Conservation (phyloP, 176 grass and related monocot species). For the Areca catechu region DNA sequence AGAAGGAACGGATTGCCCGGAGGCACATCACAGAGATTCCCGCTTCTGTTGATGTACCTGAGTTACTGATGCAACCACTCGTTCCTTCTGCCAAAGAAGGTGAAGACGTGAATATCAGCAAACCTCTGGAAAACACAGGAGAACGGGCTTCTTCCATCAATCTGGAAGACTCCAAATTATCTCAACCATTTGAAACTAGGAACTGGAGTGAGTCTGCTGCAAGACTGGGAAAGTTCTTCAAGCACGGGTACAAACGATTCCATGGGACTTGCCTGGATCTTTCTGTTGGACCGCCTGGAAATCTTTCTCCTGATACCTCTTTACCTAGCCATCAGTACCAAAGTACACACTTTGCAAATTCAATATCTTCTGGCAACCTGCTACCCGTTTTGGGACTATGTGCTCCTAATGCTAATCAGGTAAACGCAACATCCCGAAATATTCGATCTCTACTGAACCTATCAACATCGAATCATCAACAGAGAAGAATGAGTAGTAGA, state of each 20-base stretch:
- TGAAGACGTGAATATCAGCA: conserved; percentile 34
- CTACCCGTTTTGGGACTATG: conserved; percentile 84
- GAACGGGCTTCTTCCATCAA: conserved; percentile 5
- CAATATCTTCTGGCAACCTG: conserved; percentile 43
- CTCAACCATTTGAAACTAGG: conserved; percentile 31
- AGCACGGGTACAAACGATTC: conserved; percentile 45
- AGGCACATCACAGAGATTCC: conserved; percentile 34
- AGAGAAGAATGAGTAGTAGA: conserved; percentile 33
- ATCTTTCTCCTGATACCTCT: conserved; percentile 20
- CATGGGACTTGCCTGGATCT: conserved; percentile 43
- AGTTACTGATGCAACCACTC: conserved; percentile 33
- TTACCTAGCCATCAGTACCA: conserved; percentile 40
- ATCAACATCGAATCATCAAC: conserved; percentile 24
- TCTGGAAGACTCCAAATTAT: conserved; percentile 22
- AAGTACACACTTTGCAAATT: conserved; percentile 31
- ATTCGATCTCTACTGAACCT: conserved; percentile 21
- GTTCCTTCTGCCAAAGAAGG: conserved; percentile 21
- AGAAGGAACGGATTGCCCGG: conserved; percentile 85
- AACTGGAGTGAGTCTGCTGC: conserved; percentile 32
- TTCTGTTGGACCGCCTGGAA: conserved; percentile 28
- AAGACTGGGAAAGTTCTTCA: conserved; percentile 42
- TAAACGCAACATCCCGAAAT: conserved; percentile 37
- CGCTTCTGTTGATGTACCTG: conserved; percentile 24
- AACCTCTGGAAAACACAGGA: conserved; percentile 25
- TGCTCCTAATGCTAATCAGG: conserved; percentile 86